Evolutionary conservation across 805 yeast genomes (phyloP), one percentile per base, ranked within the genome.

Genomic region (Diddensiella caesifluorescens): DNA sequence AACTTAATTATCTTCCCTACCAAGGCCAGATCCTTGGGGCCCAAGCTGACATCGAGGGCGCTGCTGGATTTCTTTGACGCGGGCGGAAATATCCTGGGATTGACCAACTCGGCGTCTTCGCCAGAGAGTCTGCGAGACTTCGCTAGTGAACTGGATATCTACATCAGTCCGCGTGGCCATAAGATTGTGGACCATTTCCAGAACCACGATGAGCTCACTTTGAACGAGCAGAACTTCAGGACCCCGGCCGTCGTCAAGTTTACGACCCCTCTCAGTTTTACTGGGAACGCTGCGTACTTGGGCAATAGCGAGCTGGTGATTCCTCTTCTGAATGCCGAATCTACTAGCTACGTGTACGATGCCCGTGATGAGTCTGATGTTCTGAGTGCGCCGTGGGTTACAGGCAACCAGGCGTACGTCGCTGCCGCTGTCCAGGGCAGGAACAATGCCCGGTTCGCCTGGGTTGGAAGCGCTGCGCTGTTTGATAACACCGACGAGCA

Each of bases 371-470:
- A 68, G 13, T 70, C 65, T 13, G 55, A 61, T 21, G 63, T 67
- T n/a, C 46, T 44, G 15, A 26, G 48, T 44, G 58, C 48, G 30
- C 69, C 79, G 3, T 89, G 95, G 95, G 77, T 84, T 10, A 67
- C 79, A 26, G 96, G 96, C 22, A 69, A 78, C 32, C 94, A 89
- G 64, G 88, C 86, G 3, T 80, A 68, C 59, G 59, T 84, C 39
- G 76, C 79, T 18, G 94, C 77, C 6, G 92, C 79, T 1, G 74
- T 86, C 54, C 99, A 92, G 67, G 81, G 81, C 36, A 69, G 78
- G 42, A 76, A 76, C 57, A 86, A 84, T 56, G 84, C 95, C 1
- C 78, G 98, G 53, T 70, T 78, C 34, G 57, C 73, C 9, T 87
- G 97, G 95, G 54, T 81, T 13, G 97, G 97, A n/a, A 71, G 83